Conservation (phyloP, 257 asterid genomes). For the Anisodus tanguticus region DNA sequence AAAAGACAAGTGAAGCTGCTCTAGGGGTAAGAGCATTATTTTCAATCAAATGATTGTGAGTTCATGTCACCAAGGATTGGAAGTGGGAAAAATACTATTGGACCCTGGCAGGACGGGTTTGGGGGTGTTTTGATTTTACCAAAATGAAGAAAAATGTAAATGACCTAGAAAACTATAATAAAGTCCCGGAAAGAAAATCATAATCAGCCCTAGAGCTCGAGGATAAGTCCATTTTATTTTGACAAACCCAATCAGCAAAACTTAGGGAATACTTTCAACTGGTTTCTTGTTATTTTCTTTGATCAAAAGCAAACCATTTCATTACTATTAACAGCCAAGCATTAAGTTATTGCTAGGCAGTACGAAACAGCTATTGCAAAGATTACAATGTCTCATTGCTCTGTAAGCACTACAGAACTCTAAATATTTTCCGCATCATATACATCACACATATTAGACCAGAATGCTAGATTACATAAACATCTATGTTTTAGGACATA, state of each 20-base stretch:
- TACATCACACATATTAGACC: not conserved
- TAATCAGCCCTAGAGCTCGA: not conserved
- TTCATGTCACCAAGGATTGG: not conserved
- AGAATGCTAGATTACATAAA: constrained; percentile 11
- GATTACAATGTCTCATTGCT: not conserved
- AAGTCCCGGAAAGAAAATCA: constrained; percentile 13
- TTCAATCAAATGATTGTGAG: constrained; percentile 7
- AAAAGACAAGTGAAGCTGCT: constrained; percentile 20
- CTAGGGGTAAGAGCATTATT: constrained; percentile 9
- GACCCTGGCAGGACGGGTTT: not conserved
- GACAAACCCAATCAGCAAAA: not conserved
- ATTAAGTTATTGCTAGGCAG: constrained; percentile 3
- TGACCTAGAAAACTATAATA: not conserved
- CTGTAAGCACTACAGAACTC: constrained; percentile 5
- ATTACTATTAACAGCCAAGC: not conserved
- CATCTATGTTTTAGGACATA: not conserved
- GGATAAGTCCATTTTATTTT: not conserved
- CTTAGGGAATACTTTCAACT: not conserved
- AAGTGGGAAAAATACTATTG: constrained; percentile 21
- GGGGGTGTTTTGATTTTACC: not conserved
- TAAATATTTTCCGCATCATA: not conserved
- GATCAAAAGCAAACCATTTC: constrained; percentile 15
- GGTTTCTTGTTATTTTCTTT: not conserved
- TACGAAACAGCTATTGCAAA: constrained; percentile 21
- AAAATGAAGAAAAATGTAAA: not conserved